Conservation (phyloP, 1,139 yeast genomes). For the Yamadazyma sp. region DNA sequence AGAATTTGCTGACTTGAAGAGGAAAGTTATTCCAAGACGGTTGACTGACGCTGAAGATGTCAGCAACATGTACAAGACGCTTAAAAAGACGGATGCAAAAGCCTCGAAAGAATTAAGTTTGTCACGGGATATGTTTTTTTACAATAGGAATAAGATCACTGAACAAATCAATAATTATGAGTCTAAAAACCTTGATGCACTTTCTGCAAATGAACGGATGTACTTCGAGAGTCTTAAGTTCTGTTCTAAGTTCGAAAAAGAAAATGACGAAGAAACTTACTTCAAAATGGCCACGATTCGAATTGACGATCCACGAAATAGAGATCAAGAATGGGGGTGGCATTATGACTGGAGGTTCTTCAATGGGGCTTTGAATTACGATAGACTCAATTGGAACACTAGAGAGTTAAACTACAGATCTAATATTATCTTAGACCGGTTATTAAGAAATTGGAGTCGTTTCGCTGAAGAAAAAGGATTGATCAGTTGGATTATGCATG, state of each 20-base stretch:
- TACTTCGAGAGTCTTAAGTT: conserved; percentile 27
- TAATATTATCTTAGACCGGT: conserved; percentile 26
- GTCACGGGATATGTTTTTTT: conserved; percentile 22
- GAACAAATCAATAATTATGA: conserved; percentile 22
- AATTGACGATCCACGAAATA: conserved; percentile 13
- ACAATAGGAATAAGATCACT: conserved; percentile 18
- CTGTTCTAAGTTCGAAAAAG: conserved; percentile 17
- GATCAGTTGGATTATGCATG: conserved; percentile 39
- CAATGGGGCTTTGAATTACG: conserved; percentile 37
- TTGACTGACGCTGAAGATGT: conserved; percentile 23
- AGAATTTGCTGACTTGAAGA: conserved; percentile 20
- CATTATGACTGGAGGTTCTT: conserved; percentile 77
- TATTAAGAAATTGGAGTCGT: conserved; percentile 28
- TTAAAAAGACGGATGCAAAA: conserved; percentile 17
- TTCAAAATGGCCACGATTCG: conserved; percentile 22
- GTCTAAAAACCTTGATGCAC: conserved; percentile 6
- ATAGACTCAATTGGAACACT: conserved; percentile 19
- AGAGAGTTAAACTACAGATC: conserved; percentile 21
- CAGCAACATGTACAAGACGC: conserved; percentile 23
- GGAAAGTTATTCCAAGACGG: conserved; percentile 19
- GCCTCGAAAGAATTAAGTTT: conserved; percentile 20
- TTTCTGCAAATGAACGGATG: conserved; percentile 21
- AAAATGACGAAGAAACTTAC: conserved; percentile 22
- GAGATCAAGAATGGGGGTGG: conserved; percentile 32
- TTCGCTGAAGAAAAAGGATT: conserved; percentile 35